Percentiles rank a stretch among this genome's conserved stretches.
These are phyloP conservation scores for Sechiopsis laciniata DNA, from an alignment of 306 rosid species.

Conservation along the genomic window DNA sequence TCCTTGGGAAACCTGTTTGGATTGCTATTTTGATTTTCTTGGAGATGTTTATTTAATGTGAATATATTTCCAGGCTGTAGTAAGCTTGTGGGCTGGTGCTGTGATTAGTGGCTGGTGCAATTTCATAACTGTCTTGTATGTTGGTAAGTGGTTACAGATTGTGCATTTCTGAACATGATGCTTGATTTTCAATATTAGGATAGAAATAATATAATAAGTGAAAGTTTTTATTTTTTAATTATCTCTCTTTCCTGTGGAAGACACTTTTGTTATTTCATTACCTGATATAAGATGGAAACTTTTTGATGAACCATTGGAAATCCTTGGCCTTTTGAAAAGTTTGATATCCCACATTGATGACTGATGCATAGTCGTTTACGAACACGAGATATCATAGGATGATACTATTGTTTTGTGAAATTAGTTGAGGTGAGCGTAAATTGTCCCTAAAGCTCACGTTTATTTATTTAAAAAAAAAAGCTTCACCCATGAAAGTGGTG, in stretches of 20 bases:
- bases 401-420: neutral
- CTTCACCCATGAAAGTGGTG: no score
- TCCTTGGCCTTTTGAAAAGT: neutral
- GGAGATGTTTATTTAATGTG: slow-evolving; percentile 26
- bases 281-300: no score
- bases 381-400: neutral
- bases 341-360: neutral
- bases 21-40: slow-evolving; percentile 14
- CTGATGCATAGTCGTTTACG: neutral
- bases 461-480: no score
- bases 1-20: slow-evolving; percentile 1
- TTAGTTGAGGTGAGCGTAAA: neutral
- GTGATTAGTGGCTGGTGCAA: slow-evolving; percentile 85
- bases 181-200: neutral
- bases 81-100: slow-evolving; percentile 67
- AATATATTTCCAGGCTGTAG: slow-evolving; percentile 43
- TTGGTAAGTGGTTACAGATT: slow-evolving; percentile 48
- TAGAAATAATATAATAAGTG: neutral
- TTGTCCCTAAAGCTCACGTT: neutral
- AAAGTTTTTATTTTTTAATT: neutral
- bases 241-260: neutral
- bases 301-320: no score
- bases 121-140: slow-evolving; percentile 63
- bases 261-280: neutral
- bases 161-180: neutral